Evolutionary conservation across 176 grass and related monocot species (phyloP).

Genomic region (Musa schizocarpa): DNA sequence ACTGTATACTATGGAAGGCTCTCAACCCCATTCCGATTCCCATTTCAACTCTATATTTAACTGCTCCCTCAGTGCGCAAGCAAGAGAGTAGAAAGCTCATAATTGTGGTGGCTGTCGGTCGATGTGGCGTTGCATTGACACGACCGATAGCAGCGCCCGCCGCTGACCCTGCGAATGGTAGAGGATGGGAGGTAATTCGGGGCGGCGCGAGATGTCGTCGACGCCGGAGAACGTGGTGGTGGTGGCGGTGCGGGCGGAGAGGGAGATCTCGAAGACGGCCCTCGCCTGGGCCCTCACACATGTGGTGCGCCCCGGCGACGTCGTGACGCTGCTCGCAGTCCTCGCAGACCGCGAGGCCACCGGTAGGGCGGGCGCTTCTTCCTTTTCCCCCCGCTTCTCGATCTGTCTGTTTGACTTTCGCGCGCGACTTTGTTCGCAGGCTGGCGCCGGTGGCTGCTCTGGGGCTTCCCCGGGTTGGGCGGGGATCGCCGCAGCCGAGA

Average conservation of each 20-base stretch:
- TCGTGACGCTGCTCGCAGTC: slow-evolving; percentile 25
- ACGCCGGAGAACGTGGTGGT: slow-evolving; percentile 26
- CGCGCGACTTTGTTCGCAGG: background rate
- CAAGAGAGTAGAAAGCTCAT: background rate
- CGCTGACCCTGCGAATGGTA: background rate
- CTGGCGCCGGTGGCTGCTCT: slow-evolving; percentile 8
- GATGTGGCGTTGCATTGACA: background rate
- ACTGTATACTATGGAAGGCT: background rate
- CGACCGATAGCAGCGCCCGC: no score
- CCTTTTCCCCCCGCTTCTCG: background rate
- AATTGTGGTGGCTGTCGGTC: background rate
- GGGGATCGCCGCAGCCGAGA: slow-evolving; percentile 3
- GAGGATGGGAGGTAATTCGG: background rate
- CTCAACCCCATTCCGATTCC: background rate
- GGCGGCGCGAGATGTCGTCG: background rate
- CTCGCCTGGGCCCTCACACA: slow-evolving; percentile 23
- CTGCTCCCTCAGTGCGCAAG: background rate
- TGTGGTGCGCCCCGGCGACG: slow-evolving; percentile 17
- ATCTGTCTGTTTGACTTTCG: no score
- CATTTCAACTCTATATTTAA: background rate
- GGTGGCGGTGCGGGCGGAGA: slow-evolving; percentile 25
- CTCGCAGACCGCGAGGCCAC: slow-evolving; percentile 14
- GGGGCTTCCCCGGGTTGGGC: slow-evolving; percentile 22
- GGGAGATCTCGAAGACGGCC: slow-evolving; percentile 27
- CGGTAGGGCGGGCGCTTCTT: background rate